These are phyloP conservation scores for Fagopyrum homotropicum DNA, from an alignment of 148 eudicot species.

Conservation along the genomic window DNA sequence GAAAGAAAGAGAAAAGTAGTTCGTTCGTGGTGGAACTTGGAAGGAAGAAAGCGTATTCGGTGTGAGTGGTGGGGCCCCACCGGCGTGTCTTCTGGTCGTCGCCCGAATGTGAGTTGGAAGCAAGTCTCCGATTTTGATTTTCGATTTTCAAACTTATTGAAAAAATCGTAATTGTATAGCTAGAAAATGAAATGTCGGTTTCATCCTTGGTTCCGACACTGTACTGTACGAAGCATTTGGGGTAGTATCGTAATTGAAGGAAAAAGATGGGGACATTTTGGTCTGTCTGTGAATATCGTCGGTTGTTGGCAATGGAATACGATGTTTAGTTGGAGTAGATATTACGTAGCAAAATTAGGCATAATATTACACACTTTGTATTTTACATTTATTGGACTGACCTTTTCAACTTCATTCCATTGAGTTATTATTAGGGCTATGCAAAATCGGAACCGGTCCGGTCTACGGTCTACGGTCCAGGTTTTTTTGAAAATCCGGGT, in stretches of 20 bases:
- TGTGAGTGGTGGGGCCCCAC: not conserved
- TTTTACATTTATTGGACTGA: no score
- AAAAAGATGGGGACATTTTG: not conserved
- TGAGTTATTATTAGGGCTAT: no score
- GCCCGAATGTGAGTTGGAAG: not conserved
- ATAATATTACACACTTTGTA: no score
- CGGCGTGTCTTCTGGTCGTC: not conserved
- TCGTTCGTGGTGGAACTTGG: not conserved
- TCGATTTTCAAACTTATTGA: not conserved
- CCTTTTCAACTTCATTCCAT: no score
- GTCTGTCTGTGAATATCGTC: not conserved
- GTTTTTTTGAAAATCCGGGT: no score
- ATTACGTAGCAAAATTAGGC: not conserved
- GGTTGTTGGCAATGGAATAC: not conserved
- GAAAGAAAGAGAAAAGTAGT: not conserved
- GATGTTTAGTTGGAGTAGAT: not conserved
- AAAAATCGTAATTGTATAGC: not conserved
- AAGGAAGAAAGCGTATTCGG: constrained; percentile 1
- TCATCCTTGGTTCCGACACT: not conserved
- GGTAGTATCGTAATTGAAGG: not conserved
- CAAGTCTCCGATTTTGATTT: not conserved
- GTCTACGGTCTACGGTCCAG: no score
- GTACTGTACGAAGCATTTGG: not conserved
- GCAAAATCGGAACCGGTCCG: no score
- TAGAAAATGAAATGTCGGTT: not conserved